phyloP scores from a whole-genome alignment of 495 filamentous ascomycete species.

The Penicillium lagena region DNA sequence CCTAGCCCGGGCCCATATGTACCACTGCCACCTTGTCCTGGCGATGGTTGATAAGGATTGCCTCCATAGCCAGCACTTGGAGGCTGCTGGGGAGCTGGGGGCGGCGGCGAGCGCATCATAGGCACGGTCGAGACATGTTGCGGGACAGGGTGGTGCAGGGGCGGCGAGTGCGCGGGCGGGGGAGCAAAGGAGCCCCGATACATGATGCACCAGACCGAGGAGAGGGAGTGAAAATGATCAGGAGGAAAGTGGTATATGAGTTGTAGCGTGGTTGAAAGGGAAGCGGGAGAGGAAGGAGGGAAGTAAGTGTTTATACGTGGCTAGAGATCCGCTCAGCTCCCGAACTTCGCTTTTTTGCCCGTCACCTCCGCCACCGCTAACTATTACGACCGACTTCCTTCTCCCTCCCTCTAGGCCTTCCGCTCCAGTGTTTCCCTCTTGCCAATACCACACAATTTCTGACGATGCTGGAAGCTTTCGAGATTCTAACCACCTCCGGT shows the following conservation, averaged over 20 bases:
- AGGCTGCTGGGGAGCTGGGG: slow-evolving; percentile 68
- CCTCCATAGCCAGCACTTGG: slow-evolving; percentile 58
- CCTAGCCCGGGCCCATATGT: slow-evolving; percentile 69
- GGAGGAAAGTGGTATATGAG: neutral
- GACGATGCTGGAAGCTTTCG: slow-evolving; percentile 81
- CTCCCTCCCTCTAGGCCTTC: neutral
- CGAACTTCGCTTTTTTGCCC: slow-evolving; percentile 23
- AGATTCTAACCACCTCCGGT: slow-evolving; percentile 91
- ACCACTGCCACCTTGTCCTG: slow-evolving; percentile 42
- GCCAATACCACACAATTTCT: too few relatives aligned
- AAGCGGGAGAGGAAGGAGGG: slow-evolving; percentile 1
- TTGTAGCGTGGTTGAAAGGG: neutral
- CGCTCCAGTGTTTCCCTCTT: too few relatives aligned
- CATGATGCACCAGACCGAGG: slow-evolving; percentile 45
- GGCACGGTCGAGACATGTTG: slow-evolving; percentile 98
- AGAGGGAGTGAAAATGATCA: neutral
- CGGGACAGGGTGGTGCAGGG: slow-evolving; percentile 95
- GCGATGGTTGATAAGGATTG: slow-evolving; percentile 62
- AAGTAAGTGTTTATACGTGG: slow-evolving; percentile 34
- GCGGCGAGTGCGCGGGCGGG: slow-evolving; percentile 78
- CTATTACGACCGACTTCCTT: slow-evolving; percentile 2
- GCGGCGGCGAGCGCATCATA: slow-evolving; percentile 95
- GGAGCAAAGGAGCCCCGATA: slow-evolving; percentile 75
- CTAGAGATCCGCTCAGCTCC: slow-evolving; percentile 28
- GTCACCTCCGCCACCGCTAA: slow-evolving; percentile 27